phyloP scores from a whole-genome alignment of 805 yeast species.

The Saccharomycopsis javanensis region DNA sequence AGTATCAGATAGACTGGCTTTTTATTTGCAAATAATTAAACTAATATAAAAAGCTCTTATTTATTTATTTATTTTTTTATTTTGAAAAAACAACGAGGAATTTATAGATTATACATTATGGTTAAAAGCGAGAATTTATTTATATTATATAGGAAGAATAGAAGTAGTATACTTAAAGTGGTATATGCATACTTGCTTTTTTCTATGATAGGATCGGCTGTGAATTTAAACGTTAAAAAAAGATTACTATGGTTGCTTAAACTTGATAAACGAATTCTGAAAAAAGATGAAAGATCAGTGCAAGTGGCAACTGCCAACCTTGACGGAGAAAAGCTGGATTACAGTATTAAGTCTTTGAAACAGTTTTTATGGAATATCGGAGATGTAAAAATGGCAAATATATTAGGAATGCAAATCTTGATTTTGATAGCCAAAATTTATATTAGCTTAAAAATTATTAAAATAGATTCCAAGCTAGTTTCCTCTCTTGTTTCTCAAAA shows the following conservation, averaged over 20 bases:
- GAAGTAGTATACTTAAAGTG: conserved; percentile 6
- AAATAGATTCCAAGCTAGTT: conserved; percentile 76
- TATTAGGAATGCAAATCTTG: conserved; percentile 42
- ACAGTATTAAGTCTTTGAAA: conserved; percentile 14
- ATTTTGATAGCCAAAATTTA: conserved; percentile 60
- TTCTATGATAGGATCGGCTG: conserved; percentile 15
- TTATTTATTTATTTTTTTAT: too few relatives aligned
- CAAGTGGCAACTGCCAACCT: conserved; percentile 8
- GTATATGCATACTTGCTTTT: conserved; percentile 14
- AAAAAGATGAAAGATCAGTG: conserved; percentile 14
- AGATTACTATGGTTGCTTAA: conserved; percentile 22
- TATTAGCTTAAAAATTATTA: conserved; percentile 72
- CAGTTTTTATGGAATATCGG: conserved; percentile 6
- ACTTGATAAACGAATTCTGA: conserved; percentile 18
- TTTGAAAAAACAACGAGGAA: too few relatives aligned
- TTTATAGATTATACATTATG: background rate
- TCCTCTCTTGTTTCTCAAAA: conserved; percentile 68
- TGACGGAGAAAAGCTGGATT: conserved; percentile 10
- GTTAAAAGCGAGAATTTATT: background rate
- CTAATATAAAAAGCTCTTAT: too few relatives aligned
- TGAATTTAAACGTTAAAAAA: conserved; percentile 11
- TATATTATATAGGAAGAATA: conserved; percentile 5
- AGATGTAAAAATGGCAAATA: conserved; percentile 22
- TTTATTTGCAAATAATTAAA: too few relatives aligned
- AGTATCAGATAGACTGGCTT: too few relatives aligned